Evolutionary conservation across 495 filamentous ascomycete species (phyloP).

Genomic region (Apiosordaria backusii): DNA sequence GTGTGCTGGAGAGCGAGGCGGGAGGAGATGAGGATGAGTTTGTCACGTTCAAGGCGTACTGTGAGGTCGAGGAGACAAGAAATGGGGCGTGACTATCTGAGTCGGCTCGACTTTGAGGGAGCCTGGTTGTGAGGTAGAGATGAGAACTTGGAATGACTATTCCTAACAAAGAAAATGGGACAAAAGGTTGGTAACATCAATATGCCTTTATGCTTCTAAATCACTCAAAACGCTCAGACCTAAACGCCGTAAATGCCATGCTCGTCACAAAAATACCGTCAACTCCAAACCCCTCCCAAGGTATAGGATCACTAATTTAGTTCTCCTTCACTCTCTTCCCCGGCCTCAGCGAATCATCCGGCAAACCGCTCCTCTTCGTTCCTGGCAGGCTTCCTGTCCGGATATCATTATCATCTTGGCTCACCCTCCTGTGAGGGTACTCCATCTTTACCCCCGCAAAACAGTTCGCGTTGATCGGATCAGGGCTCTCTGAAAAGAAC

Average conservation of each 20-base stretch:
- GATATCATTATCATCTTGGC: slow-evolving; percentile 92
- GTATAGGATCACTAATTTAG: not conserved
- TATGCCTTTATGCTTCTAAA: not conserved
- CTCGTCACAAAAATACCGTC: not conserved
- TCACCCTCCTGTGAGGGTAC: slow-evolving; percentile 87
- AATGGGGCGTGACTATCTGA: slow-evolving; percentile 21
- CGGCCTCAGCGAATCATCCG: slow-evolving; percentile 64
- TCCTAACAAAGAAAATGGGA: not conserved
- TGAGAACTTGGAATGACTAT: no score
- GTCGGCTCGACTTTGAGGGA: not conserved
- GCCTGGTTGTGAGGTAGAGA: not conserved
- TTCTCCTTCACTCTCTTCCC: slow-evolving; percentile 65
- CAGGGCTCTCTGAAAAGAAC: slow-evolving; percentile 66
- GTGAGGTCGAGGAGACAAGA: slow-evolving; percentile 60
- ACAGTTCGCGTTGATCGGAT: slow-evolving; percentile 70
- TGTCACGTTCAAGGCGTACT: slow-evolving; percentile 93
- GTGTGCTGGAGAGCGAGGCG: slow-evolving; percentile 66
- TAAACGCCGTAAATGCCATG: not conserved
- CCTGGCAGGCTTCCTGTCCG: slow-evolving; percentile 81
- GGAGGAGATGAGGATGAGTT: slow-evolving; percentile 58
- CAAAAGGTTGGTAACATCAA: not conserved
- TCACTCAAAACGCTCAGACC: not conserved
- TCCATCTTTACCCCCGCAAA: slow-evolving; percentile 84
- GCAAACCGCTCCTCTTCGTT: slow-evolving; percentile 83
- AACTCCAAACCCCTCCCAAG: not conserved